Base-by-base conservation (phyloP, 257 asterid species). In the Solanum gracilifrons region DNA sequence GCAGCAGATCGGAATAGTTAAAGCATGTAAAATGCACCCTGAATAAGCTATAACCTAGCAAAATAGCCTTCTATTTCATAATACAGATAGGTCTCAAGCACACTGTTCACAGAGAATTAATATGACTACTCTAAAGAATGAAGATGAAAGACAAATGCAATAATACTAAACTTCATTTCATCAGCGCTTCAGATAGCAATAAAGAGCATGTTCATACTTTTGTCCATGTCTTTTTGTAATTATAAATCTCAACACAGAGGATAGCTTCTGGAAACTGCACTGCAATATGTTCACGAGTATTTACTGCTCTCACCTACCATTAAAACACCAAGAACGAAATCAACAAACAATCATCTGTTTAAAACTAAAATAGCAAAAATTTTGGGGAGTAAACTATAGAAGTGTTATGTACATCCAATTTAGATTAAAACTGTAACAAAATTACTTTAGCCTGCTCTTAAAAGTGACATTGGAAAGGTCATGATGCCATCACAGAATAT, bases 161-260 rank as follows among this genome's bases (percentile, higher is more conserved):
- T n/a, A n/a, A 9, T 13, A 39, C 0, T 76, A 6, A 80, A 46
- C 68, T 46, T 80, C 41, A 80, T 29, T 29, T 46, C 68, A 46
- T 29, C 7, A 46, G 85, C 1, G 4, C 10, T 46, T 46, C 39
- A 80, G 3, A 29, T 1, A 80, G 27, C 37, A 43, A 27, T 9
- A 27, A 79, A 46, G 68, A 29, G 29, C 29, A 43, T 9, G 68
- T 10, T 80, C 85, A 46, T 93, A 93, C 99, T 98, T 96, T 95
- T 37, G 66, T 6, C 91, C 92, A 88, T 27, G 93, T 76, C 90
- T 86, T 91, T 86, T 84, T 92, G 92, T 88, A 93, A 86, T 95
- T 98, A 91, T 95, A 97, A 89, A 97, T 98, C 93, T 97, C 99
- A 76, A 95, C 83, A 86, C 92, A 88, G 73, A 97, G 93, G 86